Evolutionary conservation across 2,329 filamentous ascomycete genomes (phyloP), one percentile per base, ranked within the genome.

Genomic region (Xylariomycetidae sp.): DNA sequence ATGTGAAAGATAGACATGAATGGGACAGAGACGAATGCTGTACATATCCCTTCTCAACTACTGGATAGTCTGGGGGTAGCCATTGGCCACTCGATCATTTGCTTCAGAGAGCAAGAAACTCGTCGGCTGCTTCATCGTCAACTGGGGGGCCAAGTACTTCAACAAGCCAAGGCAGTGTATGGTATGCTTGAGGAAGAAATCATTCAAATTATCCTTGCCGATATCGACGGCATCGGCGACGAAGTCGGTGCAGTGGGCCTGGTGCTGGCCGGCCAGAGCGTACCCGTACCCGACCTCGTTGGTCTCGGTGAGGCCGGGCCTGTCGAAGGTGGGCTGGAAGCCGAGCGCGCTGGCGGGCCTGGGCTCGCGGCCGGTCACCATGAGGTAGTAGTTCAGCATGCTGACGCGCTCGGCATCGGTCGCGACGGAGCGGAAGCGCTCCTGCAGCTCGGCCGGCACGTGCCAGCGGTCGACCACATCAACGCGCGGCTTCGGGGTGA

Each of bases 201-300:
- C 17, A 18, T 30, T 30, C 17, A 30, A 6, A 17, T 30, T 18
- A 12, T 30, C 28, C 17, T 19, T 17, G 15, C 28, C 28, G 12
- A 30, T 17, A 18, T 30, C 28, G 28, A 30, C 20, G 5, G 28
- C 28, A 19, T 30, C 17, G 17, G 28, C 15, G n/a, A 19, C 14
- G 10, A 19, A 18, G 18, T 30, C 20, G 17, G 18, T 12, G 17
- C 28, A 30, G 18, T 30, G 28, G 5, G 3, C 8, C 14, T 30
- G 28, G 28, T 30, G 28, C 15, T 30, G 28, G 28, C 28, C 17
- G 14, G 28, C 28, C 9, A 30, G 28, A 9, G 28, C 28, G 28
- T 30, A 30, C 10, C 17, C 28, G 18, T 30, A 30, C 12, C 28
- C 28, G 3, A 30, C 17, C 12, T 30, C 28, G 12, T 30, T 19